Percentiles rank a stretch among this genome's conserved stretches.
Conservation (phyloP, 164 flowering plant genomes). For the Annona cherimola region DNA sequence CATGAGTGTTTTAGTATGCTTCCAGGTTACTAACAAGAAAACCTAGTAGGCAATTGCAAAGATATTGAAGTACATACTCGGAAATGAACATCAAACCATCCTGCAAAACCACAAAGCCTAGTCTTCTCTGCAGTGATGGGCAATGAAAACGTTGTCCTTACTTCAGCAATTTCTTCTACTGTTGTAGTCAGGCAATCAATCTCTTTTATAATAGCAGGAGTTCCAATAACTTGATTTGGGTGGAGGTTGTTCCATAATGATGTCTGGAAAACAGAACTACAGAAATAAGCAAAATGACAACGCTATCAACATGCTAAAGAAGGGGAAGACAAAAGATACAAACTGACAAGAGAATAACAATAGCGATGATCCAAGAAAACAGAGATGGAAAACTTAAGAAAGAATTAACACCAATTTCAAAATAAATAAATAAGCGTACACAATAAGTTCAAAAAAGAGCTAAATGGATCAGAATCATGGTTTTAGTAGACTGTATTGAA, state of each 20-base stretch:
- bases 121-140: constrained; percentile 40
- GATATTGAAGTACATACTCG: constrained; percentile 42
- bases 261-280: constrained; percentile 43
- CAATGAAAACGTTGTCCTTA: constrained; percentile 48
- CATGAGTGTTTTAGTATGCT: background rate
- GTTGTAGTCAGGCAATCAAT: constrained; percentile 78
- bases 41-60: background rate
- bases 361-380: background rate
- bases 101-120: constrained; percentile 71
- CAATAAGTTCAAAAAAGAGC: too few species aligned
- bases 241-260: constrained; percentile 93
- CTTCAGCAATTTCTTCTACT: constrained; percentile 51
- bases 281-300: background rate
- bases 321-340: background rate
- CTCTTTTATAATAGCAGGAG: constrained; percentile 67
- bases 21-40: background rate
- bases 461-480: too few species aligned
- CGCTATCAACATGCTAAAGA: background rate
- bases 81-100: constrained; percentile 99
- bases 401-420: too few species aligned
- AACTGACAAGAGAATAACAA: background rate
- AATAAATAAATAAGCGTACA: too few species aligned
- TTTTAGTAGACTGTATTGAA: too few species aligned
- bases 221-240: constrained; percentile 85
- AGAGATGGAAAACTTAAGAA: too few species aligned